phyloP scores from a whole-genome alignment of 139 green algal species.

The Chlorella vulgaris region DNA sequence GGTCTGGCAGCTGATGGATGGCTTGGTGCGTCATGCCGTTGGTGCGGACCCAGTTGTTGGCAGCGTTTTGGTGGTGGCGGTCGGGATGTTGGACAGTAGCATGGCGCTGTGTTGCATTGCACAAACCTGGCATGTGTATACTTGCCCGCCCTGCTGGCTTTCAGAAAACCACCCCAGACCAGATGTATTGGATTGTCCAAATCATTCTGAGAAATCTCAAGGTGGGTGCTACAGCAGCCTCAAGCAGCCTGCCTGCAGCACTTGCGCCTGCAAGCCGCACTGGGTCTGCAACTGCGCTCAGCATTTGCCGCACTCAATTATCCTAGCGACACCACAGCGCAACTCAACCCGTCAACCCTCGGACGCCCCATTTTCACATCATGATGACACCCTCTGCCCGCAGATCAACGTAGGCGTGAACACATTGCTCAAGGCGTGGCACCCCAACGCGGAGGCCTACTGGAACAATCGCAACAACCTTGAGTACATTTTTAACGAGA shows the following conservation, averaged over 20 bases:
- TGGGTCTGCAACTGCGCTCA: not conserved
- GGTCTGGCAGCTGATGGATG: not conserved
- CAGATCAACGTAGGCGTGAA: conserved; percentile 67
- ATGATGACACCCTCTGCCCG: too few species aligned
- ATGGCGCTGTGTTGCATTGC: too few species aligned
- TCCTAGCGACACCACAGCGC: too few species aligned
- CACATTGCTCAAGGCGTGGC: conserved; percentile 65
- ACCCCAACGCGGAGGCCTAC: conserved; percentile 69
- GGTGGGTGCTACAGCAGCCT: conserved; percentile 29
- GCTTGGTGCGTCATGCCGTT: not conserved
- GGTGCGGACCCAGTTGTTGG: not conserved
- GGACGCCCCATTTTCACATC: too few species aligned
- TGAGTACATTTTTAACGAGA: conserved; percentile 43
- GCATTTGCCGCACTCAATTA: too few species aligned
- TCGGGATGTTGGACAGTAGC: too few species aligned
- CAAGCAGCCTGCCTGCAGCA: not conserved
- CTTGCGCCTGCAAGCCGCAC: not conserved
- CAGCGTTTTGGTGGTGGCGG: not conserved
- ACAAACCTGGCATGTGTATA: not conserved
- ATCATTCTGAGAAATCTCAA: conserved; percentile 81
- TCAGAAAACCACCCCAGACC: conserved; percentile 35
- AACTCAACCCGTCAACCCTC: too few species aligned
- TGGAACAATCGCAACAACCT: conserved; percentile 34
- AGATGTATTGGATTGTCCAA: conserved; percentile 74
- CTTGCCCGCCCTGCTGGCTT: not conserved